Evolutionary conservation across 345 rosid species (phyloP).

Genomic region (thale cress (Arabidopsis thaliana)): TAIR10.1 NC_003076.8:7489001-7489500

Average conservation of each 20-base stretch:
- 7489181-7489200: not conserved
- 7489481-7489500: conserved; percentile 11
- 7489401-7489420: not conserved
- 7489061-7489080: no score
- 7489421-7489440: not conserved
- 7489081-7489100: no score
- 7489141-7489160: no score
- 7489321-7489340: conserved; percentile 7
- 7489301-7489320: not conserved
- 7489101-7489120: no score
- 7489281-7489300: not conserved
- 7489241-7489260: not conserved
- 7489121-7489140: no score
- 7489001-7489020: no score
- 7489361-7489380: not conserved
- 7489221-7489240: not conserved
- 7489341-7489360: not conserved
- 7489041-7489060: no score
- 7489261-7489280: not conserved
- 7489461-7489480: conserved; percentile 4
- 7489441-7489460: not conserved
- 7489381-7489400: not conserved
- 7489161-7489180: not conserved
- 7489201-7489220: not conserved
- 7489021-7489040: no score